A percentile compares a stretch with the other conserved stretches of the same genome.
Conservation (phyloP, 169 alveolate species). For the Plasmodium coatneyi region DNA sequence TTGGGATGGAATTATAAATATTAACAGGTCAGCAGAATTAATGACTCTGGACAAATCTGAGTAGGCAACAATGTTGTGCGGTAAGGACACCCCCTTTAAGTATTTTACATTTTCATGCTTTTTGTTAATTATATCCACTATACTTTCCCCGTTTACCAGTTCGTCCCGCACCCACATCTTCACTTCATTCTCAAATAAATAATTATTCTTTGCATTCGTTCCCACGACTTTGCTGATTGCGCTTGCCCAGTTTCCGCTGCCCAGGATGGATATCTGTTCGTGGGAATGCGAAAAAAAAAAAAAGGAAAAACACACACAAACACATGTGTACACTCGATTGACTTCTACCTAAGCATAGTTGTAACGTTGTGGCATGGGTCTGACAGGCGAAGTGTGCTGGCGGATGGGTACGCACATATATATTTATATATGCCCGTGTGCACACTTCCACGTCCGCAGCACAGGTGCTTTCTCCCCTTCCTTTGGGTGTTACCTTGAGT, state of each 20-base stretch:
- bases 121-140: constrained; percentile 89
- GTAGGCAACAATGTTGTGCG: constrained; percentile 89
- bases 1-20: constrained; percentile 93
- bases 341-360: neutral
- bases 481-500: constrained; percentile 37
- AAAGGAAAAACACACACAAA: neutral
- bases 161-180: constrained; percentile 92
- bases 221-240: constrained; percentile 88
- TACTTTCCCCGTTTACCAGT: constrained; percentile 84
- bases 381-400: neutral
- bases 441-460: neutral
- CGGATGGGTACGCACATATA: neutral
- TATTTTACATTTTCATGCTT: constrained; percentile 91
- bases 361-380: neutral
- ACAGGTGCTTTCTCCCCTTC: neutral
- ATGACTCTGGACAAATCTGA: constrained; percentile 89
- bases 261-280: constrained; percentile 85
- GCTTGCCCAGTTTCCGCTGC: constrained; percentile 92
- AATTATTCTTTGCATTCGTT: constrained; percentile 77
- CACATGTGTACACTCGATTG: neutral
- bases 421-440: neutral
- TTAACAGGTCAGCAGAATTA: constrained; percentile 87
- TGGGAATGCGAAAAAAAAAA: neutral
- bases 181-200: constrained; percentile 82
- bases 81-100: constrained; percentile 89